These are phyloP conservation scores for Aspergillus sp. DNA, from an alignment of 2,329 filamentous ascomycete species.

Conservation along the genomic window DNA sequence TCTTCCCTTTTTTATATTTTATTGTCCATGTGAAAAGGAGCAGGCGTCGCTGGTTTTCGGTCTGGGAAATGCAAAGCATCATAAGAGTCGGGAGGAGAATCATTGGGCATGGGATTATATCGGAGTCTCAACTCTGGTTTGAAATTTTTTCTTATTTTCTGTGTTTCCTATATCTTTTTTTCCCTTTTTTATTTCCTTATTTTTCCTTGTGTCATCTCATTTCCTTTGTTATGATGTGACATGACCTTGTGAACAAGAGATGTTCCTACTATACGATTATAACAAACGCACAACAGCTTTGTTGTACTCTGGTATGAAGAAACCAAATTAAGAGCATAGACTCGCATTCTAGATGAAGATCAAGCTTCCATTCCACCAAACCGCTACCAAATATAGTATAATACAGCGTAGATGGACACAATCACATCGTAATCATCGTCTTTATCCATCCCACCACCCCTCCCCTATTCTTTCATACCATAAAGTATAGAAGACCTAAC, in stretches of 20 bases:
- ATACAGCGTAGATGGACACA: too few species aligned
- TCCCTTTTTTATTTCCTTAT: conserved; percentile 7
- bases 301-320: background rate
- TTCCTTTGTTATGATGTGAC: conserved; percentile 21
- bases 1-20: conserved; percentile 1
- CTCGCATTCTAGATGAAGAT: too few species aligned
- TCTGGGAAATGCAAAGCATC: conserved; percentile 6
- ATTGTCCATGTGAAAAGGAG: conserved; percentile 6
- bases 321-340: background rate
- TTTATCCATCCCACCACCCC: too few species aligned
- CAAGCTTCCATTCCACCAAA: too few species aligned
- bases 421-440: too few species aligned
- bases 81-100: background rate
- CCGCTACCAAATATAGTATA: too few species aligned
- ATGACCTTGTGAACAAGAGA: conserved; percentile 14
- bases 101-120: background rate
- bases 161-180: background rate
- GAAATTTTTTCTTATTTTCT: conserved; percentile 2
- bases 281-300: background rate
- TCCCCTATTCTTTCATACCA: too few species aligned
- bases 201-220: conserved; percentile 15
- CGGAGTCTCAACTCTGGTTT: conserved; percentile 1
- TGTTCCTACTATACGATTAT: background rate
- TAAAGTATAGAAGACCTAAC: too few species aligned
- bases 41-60: conserved; percentile 10